Base-by-base conservation (phyloP, 2,329 filamentous ascomycete species). In the Cladobotryum mycophilum region DNA sequence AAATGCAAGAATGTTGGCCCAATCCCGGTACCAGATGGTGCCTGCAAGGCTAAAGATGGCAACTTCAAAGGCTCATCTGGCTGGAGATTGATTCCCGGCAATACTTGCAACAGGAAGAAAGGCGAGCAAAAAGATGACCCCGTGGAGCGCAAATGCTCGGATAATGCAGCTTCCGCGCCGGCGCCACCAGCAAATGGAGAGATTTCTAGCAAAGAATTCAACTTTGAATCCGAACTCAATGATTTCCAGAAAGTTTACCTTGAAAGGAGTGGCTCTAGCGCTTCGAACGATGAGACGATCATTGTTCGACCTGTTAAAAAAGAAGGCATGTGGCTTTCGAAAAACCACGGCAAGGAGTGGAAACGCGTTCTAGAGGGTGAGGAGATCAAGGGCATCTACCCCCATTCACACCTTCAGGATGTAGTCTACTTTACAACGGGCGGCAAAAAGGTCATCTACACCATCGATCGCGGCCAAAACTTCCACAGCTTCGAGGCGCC, bases 271-370 rank as follows among this genome's bases (percentile, higher is more conserved):
- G 82, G 83, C 11, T 76, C 77, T 14, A 86, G 79, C 59, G 70
- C 67, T 3, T 79, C 78, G 8, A 73, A 76, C 13, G 88, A 92
- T 59, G 92, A 97, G 70, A 92, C 79, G 15, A 70, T 86, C 56
- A 77, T 86, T 54, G 74, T 77, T 51, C 73, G 78, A 22, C 75
- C 76, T 2, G 70, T 70, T 18, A 67, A 66, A 14, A 59, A 64
- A 25, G 52, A 53, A n/a, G 55, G 64, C 4, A 64, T 64, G 15
- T 90, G 78, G 68, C 77, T 95, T 49, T 88, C 88, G 0, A 80
- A 84, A 48, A 84, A 99, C 64, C 92, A 96, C 62, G 93, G 93
- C 61, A 95, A 95, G 71, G 84, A 71, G 2, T 99, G 93, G 92
- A 73, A 82, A 20, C 73, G 65, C 48, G 83, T 84, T 41, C 77